phyloP scores from a whole-genome alignment of 2,329 filamentous ascomycete species.

The Botrytis galanthina region DNA sequence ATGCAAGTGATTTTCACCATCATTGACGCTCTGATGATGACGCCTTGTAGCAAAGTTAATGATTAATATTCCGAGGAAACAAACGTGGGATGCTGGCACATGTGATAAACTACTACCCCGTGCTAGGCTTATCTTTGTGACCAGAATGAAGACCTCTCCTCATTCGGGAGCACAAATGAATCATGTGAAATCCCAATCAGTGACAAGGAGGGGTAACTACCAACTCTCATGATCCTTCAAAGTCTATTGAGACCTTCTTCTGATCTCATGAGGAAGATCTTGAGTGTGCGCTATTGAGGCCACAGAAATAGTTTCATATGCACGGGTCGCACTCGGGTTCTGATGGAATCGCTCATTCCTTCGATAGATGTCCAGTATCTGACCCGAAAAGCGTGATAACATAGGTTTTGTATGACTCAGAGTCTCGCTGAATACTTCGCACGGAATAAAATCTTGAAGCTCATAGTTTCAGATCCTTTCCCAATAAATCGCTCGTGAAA shows the following conservation, averaged over 20 bases:
- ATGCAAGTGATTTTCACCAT: slow-evolving; percentile 11
- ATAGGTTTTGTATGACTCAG: background rate
- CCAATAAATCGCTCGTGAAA: background rate
- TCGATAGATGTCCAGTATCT: background rate
- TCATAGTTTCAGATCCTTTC: background rate
- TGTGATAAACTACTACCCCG: background rate
- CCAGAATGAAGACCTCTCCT: background rate
- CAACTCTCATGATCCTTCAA: background rate
- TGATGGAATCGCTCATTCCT: background rate
- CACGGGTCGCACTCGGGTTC: background rate
- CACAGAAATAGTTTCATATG: background rate
- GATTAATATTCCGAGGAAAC: background rate
- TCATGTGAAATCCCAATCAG: background rate
- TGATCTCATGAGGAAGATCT: background rate
- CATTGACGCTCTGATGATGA: slow-evolving; percentile 5
- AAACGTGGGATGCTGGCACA: background rate
- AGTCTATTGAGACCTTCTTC: background rate
- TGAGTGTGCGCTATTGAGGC: background rate
- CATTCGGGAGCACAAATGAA: background rate
- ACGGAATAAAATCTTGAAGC: background rate
- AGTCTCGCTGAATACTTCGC: background rate
- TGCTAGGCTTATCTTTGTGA: background rate
- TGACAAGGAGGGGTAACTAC: background rate
- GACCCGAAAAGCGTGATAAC: background rate
- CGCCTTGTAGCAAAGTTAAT: background rate